These are phyloP conservation scores for Pseudotsuga menziesii DNA, from an alignment of 75 land plant species.

Conservation along the genomic window DNA sequence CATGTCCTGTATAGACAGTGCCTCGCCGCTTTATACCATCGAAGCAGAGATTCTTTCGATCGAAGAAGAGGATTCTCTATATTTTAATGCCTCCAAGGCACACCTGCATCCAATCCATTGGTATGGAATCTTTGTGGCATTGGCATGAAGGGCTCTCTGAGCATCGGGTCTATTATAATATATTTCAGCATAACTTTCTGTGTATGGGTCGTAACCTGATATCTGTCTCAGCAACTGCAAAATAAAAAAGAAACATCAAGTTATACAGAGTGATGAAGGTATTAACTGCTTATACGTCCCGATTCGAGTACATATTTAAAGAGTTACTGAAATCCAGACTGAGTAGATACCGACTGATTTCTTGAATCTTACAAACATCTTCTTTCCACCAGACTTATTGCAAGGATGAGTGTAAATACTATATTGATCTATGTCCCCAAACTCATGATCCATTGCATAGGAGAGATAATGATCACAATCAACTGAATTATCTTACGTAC, in stretches of 20 bases:
- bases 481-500: slow-evolving; percentile 8
- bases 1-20: too few relatives aligned
- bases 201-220: slow-evolving; percentile 77
- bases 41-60: too few relatives aligned
- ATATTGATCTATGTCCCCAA: slow-evolving; percentile 41
- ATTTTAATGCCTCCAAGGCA: background rate
- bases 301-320: background rate
- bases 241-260: background rate
- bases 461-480: slow-evolving; percentile 12
- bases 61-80: background rate
- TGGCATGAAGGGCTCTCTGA: slow-evolving; percentile 92
- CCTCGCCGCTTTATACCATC: too few relatives aligned
- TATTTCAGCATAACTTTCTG: slow-evolving; percentile 50
- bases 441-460: slow-evolving; percentile 23
- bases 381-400: background rate
- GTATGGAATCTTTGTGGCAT: slow-evolving; percentile 63
- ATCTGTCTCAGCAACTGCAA: slow-evolving; percentile 12
- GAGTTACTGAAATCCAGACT: background rate
- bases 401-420: slow-evolving; percentile 38
- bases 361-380: background rate
- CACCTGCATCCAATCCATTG: slow-evolving; percentile 89
- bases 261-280: background rate
- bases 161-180: slow-evolving; percentile 89
- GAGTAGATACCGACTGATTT: background rate
- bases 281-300: background rate